Base-by-base conservation (phyloP, 2,329 filamentous ascomycete genomes). In the Albifimbria verrucaria region DNA sequence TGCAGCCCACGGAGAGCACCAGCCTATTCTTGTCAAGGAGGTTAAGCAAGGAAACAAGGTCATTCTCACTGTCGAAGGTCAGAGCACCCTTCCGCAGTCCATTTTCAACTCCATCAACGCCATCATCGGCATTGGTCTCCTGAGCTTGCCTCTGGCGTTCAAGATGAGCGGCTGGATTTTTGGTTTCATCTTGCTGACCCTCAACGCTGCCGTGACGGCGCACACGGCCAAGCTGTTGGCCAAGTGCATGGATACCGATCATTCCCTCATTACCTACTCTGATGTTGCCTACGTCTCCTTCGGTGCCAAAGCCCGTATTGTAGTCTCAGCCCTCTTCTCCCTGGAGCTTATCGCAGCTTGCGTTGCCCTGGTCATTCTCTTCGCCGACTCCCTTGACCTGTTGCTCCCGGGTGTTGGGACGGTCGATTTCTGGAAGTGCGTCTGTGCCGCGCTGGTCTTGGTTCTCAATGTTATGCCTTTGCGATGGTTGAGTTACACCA, bases 71-170 rank as follows among this genome's bases (percentile, higher is more conserved):
- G 86, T 96, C 2, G 88, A 96, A 56, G 93, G 93, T 39, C 92
- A 95, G 73, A 96, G 91, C n/a, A 99, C 93, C 1, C 78, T 97
- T 17, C 92, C 92, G 0, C 93, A 97, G 74, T 97, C 93, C 7
- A 82, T 97, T 57, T 96, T 97, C 78, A 99, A 99, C 72, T 95
- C 91, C 3, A 93, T 93, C 67, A 96, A 96, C 58, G 90, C 95
- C 49, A 76, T 97, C 54, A 93, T 97, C 56, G 92, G 92, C 17
- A 87, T 99, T 25, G 93, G 93, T 1, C 75, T 99, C 25, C 79
- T 99, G 49, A 95, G 90, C 69, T 76, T 99, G 51, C 94, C 93
- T 6, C 80, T 97, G 65, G 93, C 90, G 6, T 77, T 97, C 63
- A 90, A 87, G 63, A 92, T 96, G 68, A 86, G 90, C 12, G 93